Percentiles rank a stretch among this genome's conserved stretches.
phyloP scores from a whole-genome alignment of 2,329 filamentous ascomycete genomes.

The Alternaria conjuncta region DNA sequence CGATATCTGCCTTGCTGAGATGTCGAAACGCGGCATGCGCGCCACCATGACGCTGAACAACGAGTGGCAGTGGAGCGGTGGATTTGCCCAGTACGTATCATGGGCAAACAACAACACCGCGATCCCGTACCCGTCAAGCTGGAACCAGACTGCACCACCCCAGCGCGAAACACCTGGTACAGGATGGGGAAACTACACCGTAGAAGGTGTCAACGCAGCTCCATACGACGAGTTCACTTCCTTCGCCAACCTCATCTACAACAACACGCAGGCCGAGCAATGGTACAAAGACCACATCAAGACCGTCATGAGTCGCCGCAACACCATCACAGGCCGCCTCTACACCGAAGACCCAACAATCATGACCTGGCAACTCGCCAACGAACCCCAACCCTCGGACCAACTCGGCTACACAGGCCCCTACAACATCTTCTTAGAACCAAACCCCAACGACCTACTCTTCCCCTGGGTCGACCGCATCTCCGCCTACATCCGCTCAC shows the following conservation, averaged over 20 bases:
- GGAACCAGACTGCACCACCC: conserved; percentile 48
- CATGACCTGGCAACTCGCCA: conserved; percentile 52
- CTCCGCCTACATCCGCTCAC: conserved; percentile 45
- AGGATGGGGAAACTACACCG: conserved; percentile 51
- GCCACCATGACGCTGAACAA: conserved; percentile 51
- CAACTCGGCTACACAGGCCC: conserved; percentile 34
- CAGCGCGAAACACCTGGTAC: conserved; percentile 43
- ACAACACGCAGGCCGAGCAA: conserved; percentile 39
- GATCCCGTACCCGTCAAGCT: conserved; percentile 48
- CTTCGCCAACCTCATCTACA: conserved; percentile 48
- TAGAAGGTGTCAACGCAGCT: conserved; percentile 41
- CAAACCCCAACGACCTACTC: conserved; percentile 42
- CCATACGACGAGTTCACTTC: conserved; percentile 37
- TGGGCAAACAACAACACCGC: conserved; percentile 46
- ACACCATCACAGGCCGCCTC: conserved; percentile 45
- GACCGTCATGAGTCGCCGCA: conserved; percentile 45
- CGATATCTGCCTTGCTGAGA: conserved; percentile 49
- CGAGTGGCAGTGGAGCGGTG: conserved; percentile 51
- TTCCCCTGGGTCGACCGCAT: conserved; percentile 48
- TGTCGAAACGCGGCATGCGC: conserved; percentile 49
- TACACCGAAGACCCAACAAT: conserved; percentile 49
- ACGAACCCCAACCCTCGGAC: conserved; percentile 46
- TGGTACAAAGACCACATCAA: conserved; percentile 50
- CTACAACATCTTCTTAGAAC: conserved; percentile 32
- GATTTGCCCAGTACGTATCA: conserved; percentile 48